Evolutionary conservation across 139 green algal genomes (phyloP).

Genomic region (Chlorella sp.): DNA sequence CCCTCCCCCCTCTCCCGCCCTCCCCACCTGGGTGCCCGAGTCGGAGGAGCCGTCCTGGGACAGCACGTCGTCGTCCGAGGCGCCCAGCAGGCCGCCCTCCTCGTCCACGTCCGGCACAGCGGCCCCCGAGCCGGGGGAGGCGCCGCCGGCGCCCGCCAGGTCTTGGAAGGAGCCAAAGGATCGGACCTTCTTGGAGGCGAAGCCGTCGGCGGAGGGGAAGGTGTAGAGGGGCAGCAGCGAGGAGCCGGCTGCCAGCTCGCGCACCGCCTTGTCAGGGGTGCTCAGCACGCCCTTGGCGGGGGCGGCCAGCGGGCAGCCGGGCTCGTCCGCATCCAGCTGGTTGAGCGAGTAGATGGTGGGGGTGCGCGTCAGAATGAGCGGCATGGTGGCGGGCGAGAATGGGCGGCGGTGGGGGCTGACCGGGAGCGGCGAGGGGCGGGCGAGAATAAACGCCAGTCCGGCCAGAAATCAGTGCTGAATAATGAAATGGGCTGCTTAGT

Average conservation of each 20-base stretch:
- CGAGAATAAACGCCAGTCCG: neutral
- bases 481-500: constrained; percentile 14
- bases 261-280: constrained; percentile 45
- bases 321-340: constrained; percentile 40
- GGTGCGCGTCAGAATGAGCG: constrained; percentile 45
- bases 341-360: constrained; percentile 51
- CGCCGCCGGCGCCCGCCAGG: neutral
- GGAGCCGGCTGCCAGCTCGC: constrained; percentile 20
- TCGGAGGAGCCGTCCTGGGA: neutral
- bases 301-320: neutral
- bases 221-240: constrained; percentile 43
- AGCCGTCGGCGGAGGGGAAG: constrained; percentile 37
- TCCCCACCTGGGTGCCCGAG: neutral
- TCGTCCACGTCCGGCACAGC: constrained; percentile 52
- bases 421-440: neutral
- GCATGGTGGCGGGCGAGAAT: constrained; percentile 16
- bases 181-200: constrained; percentile 47
- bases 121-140: neutral
- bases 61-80: neutral
- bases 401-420: neutral
- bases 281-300: constrained; percentile 21
- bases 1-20: no score
- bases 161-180: constrained; percentile 62
- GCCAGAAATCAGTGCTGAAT: neutral
- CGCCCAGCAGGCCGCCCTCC: neutral